Base-by-base conservation (phyloP, 2,329 filamentous ascomycete genomes). In the Neofusicoccum parvum region DNA sequence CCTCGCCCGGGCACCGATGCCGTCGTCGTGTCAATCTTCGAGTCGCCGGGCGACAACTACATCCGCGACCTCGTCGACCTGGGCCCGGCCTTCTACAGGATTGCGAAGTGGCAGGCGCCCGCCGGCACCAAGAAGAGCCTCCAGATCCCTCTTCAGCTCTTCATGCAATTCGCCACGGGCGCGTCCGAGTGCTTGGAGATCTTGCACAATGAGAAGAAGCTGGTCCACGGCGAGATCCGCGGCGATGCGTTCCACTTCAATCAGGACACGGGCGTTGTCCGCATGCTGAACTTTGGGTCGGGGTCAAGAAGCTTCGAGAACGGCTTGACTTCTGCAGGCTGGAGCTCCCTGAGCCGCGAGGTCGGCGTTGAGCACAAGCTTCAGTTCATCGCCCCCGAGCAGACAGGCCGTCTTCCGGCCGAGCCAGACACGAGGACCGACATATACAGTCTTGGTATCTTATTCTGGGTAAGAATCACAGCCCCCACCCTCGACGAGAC, bases 351-450 rank as follows among this genome's bases (percentile, higher is more conserved):
- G 10, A 94, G 92, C 12, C 90, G 90, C 67, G 92, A 97, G 75
- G 80, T 93, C 7, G 94, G 94, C 2, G 92, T 93, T 46, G 93
- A 92, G 78, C 90, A 94, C 74, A 97, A 96, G 78, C 82, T 98
- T 20, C 88, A 94, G 60, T 97, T 92, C 74, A 96, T 97, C 74
- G 94, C 93, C 53, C 94, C 94, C 0, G 94, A 98, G 75, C 94
- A 97, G 80, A 97, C 94, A 2, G 94, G 94, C 14, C 89, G 94
- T 20, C 90, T 97, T 86, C 92, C 93, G 2, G 92, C 92, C 3
- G 94, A 97, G 76, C 94, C 94, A 1, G 94, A 97, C 78, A 92
- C 87, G 49, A 87, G 94, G 46, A 97, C 94, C 15, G 94, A 98
- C 76, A 96, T 97, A 37, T 97, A 97, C 80, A 94, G 92, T 0